These are phyloP conservation scores for Vachellia pachyceras DNA, from an alignment of 306 rosid genomes.

Conservation along the genomic window DNA sequence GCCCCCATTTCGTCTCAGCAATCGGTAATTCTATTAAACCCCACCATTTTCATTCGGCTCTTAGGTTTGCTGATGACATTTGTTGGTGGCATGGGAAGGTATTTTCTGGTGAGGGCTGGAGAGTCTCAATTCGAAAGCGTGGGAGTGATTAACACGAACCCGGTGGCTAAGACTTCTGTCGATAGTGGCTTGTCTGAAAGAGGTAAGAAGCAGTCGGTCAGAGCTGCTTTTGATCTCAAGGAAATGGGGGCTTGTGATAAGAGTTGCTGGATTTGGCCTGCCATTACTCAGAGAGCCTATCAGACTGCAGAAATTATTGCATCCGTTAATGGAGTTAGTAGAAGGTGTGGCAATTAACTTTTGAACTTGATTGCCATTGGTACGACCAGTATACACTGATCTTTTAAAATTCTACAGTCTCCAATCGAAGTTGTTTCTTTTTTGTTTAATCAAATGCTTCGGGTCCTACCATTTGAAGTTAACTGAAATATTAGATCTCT, in stretches of 20 bases:
- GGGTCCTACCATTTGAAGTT: not conserved
- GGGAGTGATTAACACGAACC: slow-evolving; percentile 87
- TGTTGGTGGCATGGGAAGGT: slow-evolving; percentile 55
- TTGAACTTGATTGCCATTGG: slow-evolving; percentile 14
- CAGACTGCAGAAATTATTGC: slow-evolving; percentile 95
- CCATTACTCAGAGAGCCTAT: slow-evolving; percentile 96
- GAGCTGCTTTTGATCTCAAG: slow-evolving; percentile 79
- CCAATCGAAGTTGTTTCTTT: not conserved
- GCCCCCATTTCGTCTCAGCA: slow-evolving; percentile 60
- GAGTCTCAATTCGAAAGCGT: slow-evolving; percentile 86
- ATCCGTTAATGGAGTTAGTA: slow-evolving; percentile 67
- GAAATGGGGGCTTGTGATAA: slow-evolving; percentile 84
- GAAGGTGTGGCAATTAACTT: slow-evolving; percentile 55
- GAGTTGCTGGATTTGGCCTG: slow-evolving; percentile 97
- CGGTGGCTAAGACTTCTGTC: slow-evolving; percentile 84
- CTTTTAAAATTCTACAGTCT: not conserved
- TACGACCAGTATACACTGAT: not conserved
- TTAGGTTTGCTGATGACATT: not conserved
- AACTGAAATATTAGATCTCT: not conserved
- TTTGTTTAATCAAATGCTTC: not conserved
- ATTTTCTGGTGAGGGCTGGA: slow-evolving; percentile 90
- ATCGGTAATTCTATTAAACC: slow-evolving; percentile 45
- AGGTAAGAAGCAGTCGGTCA: slow-evolving; percentile 76
- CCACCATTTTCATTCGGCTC: not conserved
- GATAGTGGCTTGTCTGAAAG: slow-evolving; percentile 82